Base-by-base conservation (phyloP, 805 yeast genomes). In the Lipomyces starkeyi region DNA sequence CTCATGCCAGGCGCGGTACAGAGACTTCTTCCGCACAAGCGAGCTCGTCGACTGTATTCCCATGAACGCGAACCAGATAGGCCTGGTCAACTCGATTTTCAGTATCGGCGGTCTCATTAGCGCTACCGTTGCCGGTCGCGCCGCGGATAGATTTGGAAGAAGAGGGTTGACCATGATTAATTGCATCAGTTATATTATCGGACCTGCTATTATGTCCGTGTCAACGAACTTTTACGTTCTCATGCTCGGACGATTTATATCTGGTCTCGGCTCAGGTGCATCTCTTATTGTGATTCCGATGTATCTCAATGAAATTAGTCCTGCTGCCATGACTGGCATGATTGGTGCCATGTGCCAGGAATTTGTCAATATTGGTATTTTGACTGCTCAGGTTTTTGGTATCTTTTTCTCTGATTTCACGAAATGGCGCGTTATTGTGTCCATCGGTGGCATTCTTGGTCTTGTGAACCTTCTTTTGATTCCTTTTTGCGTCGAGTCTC, bases 281-380 rank as follows among this genome's bases (percentile, higher is more conserved):
- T 89, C 94, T 0, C 84, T 95, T 66, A 98, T 95, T 2, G 87
- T 91, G 20, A 89, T 93, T 0, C 97, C 98, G 0, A 78, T 95
- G 68, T 88, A 87, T 72, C 86, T 95, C 73, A 89, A 88, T 76
- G 97, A 93, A 78, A 84, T 93, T 11, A 82, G 95, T 7, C 97
- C 98, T 0, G 78, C 83, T 0, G 81, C 81, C 3, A 79, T 85
- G 69, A 85, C 89, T 60, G 98, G 98, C 0, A 79, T 88, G 17
- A 82, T 95, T 65, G 99, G 99, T 0, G 85, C 97, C 20, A 88
- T 91, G 91, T 91, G 90, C 70, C 99, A 95, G 79, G 89, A 92
- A 1, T 87, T 90, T 34, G 88, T 93, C 66, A 95, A 93, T 74
- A 72, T 89, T 25, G 99, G 99, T 0, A 95, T 95, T 59, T 80